Evolutionary conservation across 2,329 filamentous ascomycete species (phyloP).

Genomic region (Cordyceps javanica): DNA sequence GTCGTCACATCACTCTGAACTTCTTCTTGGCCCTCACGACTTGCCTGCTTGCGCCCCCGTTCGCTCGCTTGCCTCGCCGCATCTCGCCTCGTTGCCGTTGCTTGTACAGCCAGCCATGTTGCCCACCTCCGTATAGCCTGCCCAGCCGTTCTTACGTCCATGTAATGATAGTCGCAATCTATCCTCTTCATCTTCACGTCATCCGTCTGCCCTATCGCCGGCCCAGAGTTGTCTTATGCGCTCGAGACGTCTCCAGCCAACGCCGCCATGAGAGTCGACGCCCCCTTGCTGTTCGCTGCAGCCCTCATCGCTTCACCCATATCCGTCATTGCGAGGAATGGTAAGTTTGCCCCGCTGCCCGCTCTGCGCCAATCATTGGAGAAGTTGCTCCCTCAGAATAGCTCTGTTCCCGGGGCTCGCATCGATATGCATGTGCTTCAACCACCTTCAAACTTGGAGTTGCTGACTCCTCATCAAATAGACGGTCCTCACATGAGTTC

Average conservation of each 20-base stretch:
- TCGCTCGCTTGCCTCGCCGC: neutral
- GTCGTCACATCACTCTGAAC: neutral
- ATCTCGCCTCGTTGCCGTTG: neutral
- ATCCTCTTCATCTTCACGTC: neutral
- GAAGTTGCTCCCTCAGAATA: neutral
- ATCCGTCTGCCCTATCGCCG: neutral
- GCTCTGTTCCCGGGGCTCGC: neutral
- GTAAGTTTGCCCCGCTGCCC: slow-evolving; percentile 10
- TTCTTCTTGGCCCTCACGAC: too few species aligned
- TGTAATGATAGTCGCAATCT: neutral
- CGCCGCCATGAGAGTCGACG: slow-evolving; percentile 17
- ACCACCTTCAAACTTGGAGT: neutral
- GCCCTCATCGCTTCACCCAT: slow-evolving; percentile 13
- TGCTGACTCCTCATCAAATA: neutral
- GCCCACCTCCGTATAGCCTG: slow-evolving; percentile 4
- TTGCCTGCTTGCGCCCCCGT: neutral
- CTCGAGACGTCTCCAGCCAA: neutral
- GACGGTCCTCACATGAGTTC: neutral
- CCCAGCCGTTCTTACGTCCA: too few species aligned
- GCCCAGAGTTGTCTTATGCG: neutral
- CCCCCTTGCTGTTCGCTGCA: slow-evolving; percentile 15
- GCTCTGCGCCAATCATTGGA: neutral
- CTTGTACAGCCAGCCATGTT: slow-evolving; percentile 5
- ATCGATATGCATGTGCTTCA: neutral
- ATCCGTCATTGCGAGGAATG: slow-evolving; percentile 13